phyloP scores from a whole-genome alignment of 2,329 filamentous ascomycete species.

The Atkinsonella texensis region DNA sequence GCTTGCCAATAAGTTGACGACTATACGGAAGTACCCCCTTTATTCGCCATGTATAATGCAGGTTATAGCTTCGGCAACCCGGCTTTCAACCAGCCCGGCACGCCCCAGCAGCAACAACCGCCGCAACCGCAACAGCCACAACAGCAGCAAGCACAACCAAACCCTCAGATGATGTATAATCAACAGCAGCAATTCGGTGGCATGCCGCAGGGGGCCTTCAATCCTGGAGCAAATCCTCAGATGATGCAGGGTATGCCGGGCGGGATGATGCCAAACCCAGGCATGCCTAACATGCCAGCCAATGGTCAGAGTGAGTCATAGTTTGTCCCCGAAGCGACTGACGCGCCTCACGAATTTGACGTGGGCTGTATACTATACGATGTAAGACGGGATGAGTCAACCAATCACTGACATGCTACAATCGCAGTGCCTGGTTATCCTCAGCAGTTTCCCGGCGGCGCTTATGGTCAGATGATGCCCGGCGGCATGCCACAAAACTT shows the following conservation, averaged over 20 bases:
- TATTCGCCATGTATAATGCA: conserved; percentile 37
- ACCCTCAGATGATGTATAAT: conserved; percentile 48
- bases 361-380: too few species aligned
- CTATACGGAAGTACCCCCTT: not conserved
- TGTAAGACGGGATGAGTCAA: not conserved
- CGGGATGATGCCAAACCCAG: conserved; percentile 52
- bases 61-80: conserved; percentile 43
- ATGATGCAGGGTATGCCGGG: conserved; percentile 44
- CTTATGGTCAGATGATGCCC: conserved; percentile 42
- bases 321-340: not conserved
- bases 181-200: conserved; percentile 40
- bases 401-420: conserved; percentile 7
- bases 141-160: conserved; percentile 25
- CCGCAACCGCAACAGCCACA: conserved; percentile 29
- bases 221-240: conserved; percentile 37
- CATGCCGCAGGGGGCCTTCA: conserved; percentile 41
- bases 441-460: conserved; percentile 44
- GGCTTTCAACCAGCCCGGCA: conserved; percentile 29
- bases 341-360: not conserved
- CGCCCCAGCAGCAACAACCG: conserved; percentile 22
- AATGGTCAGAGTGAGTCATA: conserved; percentile 47
- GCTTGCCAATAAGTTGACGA: not conserved
- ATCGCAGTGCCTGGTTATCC: conserved; percentile 43
- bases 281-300: conserved; percentile 45
- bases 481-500: conserved; percentile 42